Evolutionary conservation across 352 stramenopile genomes (phyloP).

Genomic region (Pythium rhizo-oryzae): DNA sequence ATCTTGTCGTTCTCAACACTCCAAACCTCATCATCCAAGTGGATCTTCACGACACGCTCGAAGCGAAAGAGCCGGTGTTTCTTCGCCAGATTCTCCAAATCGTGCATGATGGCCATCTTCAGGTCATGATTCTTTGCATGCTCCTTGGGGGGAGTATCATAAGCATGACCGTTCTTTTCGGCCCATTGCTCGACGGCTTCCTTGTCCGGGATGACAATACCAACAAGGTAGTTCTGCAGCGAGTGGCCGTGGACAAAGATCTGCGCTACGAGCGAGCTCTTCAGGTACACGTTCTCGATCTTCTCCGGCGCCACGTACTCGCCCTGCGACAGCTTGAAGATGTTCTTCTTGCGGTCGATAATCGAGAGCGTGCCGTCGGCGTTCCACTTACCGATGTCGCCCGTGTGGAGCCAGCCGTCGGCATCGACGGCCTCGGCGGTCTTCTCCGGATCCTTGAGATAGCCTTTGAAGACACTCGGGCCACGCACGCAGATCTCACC

Average conservation of each 20-base stretch:
- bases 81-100: slow-evolving; percentile 69
- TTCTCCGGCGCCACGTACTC: slow-evolving; percentile 98
- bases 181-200: slow-evolving; percentile 88
- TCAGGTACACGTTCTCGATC: slow-evolving; percentile 95
- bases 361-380: no score
- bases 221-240: slow-evolving; percentile 92
- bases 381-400: no score
- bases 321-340: slow-evolving; percentile 93
- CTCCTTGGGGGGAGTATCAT: slow-evolving; percentile 26
- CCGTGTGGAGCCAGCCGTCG: slow-evolving; percentile 97
- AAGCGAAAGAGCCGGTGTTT: slow-evolving; percentile 89
- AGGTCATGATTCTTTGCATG: slow-evolving; percentile 35
- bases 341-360: slow-evolving; percentile 96
- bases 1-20: slow-evolving; percentile 91
- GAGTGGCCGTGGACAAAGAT: slow-evolving; percentile 96
- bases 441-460: slow-evolving; percentile 94
- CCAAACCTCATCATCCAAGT: slow-evolving; percentile 88
- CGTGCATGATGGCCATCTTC: slow-evolving; percentile 64
- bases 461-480: slow-evolving; percentile 87
- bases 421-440: slow-evolving; percentile 91
- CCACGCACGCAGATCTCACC: slow-evolving; percentile 90
- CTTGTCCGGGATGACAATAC: slow-evolving; percentile 93
- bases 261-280: slow-evolving; percentile 91
- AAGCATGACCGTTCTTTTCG: slow-evolving; percentile 39
- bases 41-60: slow-evolving; percentile 89